Percentiles rank a stretch among this genome's conserved stretches.
Evolutionary conservation across 805 yeast genomes (phyloP).

Genomic region (Wickerhamiella occidentalis): DNA sequence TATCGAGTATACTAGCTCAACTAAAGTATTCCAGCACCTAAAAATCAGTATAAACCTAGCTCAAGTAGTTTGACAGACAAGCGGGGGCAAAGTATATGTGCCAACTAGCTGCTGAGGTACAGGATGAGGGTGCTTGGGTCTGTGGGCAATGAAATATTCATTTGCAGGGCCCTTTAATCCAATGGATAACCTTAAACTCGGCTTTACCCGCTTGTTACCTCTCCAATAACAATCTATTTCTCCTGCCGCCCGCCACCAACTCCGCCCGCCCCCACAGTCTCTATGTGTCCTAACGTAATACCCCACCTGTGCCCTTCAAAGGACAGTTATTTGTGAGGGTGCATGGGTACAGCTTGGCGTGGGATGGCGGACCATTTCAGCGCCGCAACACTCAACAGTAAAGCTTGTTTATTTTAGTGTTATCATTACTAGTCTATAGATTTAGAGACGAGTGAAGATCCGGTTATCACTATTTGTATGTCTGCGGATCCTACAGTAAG

Average conservation of each 20-base stretch:
- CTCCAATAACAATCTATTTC: no score
- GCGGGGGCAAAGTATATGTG: no score
- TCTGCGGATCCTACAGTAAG: neutral
- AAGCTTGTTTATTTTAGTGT: neutral
- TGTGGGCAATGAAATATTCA: no score
- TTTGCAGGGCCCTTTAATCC: no score
- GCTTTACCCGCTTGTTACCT: no score
- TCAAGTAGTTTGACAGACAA: no score
- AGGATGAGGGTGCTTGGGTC: no score
- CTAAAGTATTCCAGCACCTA: no score
- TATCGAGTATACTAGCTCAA: no score
- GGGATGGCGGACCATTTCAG: neutral
- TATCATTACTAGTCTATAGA: neutral
- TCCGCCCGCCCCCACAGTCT: neutral
- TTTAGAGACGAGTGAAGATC: neutral
- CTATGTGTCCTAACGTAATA: neutral
- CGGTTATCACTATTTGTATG: neutral
- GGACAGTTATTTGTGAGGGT: neutral
- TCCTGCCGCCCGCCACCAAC: neutral
- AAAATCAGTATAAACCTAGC: no score
- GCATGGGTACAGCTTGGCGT: neutral
- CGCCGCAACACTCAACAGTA: neutral
- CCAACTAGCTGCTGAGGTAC: no score
- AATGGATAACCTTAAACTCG: no score
- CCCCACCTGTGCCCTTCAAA: neutral